A percentile compares a stretch with the other conserved stretches of the same genome.
These are phyloP conservation scores for Cyclotella atomus DNA, from an alignment of 108 stramenopile species.

Conservation along the genomic window DNA sequence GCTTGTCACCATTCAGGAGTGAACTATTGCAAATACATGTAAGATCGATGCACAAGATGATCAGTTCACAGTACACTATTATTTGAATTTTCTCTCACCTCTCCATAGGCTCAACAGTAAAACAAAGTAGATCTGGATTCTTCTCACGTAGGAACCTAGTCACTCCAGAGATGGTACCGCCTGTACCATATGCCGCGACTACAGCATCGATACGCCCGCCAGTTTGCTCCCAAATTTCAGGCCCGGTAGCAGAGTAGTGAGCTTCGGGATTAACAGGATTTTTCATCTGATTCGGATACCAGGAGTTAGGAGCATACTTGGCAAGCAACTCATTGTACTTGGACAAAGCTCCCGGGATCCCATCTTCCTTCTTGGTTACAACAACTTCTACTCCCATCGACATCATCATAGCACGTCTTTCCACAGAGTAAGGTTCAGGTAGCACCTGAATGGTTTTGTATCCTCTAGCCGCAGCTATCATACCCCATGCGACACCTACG, in stretches of 20 bases:
- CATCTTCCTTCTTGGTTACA: not conserved
- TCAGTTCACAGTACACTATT: too few relatives aligned
- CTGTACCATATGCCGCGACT: conserved; percentile 71
- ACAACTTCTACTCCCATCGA: not conserved
- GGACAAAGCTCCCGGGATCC: not conserved
- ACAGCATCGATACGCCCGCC: conserved; percentile 48
- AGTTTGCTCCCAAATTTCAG: conserved; percentile 51
- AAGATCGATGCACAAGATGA: too few relatives aligned
- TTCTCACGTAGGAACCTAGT: conserved; percentile 23
- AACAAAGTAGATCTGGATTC: not conserved
- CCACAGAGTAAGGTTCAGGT: not conserved
- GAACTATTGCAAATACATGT: too few relatives aligned
- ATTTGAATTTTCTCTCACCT: too few relatives aligned
- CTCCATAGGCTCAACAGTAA: conserved; percentile 11
- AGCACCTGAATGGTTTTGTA: conserved; percentile 2
- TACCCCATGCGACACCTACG: not conserved
- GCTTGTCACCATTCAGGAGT: not conserved
- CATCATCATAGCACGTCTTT: conserved; percentile 9
- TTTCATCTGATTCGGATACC: conserved; percentile 64
- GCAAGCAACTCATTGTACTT: conserved; percentile 6
- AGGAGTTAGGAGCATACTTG: conserved; percentile 7
- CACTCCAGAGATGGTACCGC: conserved; percentile 62
- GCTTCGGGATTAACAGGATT: conserved; percentile 45
- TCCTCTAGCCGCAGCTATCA: conserved; percentile 4
- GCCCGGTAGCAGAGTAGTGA: conserved; percentile 52